Base-by-base conservation (phyloP, 352 stramenopile species). In the Globisporangium cylindrosporum region DNA sequence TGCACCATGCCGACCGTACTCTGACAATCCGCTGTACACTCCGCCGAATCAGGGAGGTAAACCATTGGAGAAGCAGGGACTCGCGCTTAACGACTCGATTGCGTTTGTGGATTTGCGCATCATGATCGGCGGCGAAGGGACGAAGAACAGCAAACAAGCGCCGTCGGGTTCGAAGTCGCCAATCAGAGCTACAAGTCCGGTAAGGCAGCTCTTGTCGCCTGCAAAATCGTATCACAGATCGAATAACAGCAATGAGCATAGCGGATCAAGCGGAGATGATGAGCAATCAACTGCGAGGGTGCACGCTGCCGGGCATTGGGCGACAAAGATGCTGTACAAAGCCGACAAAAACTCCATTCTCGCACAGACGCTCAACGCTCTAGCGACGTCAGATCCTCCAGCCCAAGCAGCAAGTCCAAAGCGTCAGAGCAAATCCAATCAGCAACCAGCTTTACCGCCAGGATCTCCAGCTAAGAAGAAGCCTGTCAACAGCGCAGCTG, bases 11-110 rank as follows among this genome's bases (percentile, higher is more conserved):
- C 81, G 87, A 12, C 78, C 87, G 2, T 95, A 95, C 70, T 88
- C 87, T 29, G 85, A 93, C 48, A 88, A 88, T 43, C 75, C 78
- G 18, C 59, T 95, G 56, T 95, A 95, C 58, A 92, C 80, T 0
- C 80, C 82, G 9, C 80, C 78, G 27, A 74, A 77, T 15, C 82
- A 84, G 25, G 51, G 48, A 6, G 46, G 66, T 69, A 6, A 69
- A 25, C 32, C 54, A 20, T 32, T 71, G 58, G 4, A 74, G 61
- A 76, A 67, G 24, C 66, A 72, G 12, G 71, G 73, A n/a, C 25
- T 74, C 18, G 68, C 67, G 1, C 70, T 75, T 29, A 78, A 78
- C 2, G 77, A 91, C 25, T 90, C 86, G 1, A 85, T 94, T 41
- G 80, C 84, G 4, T 92, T 88, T 65, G 84, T 80, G 4, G 84